Evolutionary conservation across 495 filamentous ascomycete species (phyloP).

Genomic region (Darksidea phi): DNA sequence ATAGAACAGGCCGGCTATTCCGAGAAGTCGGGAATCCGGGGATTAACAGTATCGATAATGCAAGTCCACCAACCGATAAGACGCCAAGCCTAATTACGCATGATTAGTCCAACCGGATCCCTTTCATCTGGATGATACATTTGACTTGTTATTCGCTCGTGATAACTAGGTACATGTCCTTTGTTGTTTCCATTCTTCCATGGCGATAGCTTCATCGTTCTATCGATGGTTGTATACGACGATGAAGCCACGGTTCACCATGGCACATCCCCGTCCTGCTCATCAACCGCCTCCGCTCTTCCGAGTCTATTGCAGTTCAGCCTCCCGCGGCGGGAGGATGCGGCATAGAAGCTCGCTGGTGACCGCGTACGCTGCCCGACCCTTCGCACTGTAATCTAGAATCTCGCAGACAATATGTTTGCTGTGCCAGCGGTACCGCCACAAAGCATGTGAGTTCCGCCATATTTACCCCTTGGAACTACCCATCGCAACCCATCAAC

Average conservation of each 20-base stretch:
- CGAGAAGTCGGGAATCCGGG: constrained; percentile 5
- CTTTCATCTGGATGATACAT: constrained; percentile 24
- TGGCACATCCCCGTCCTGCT: neutral
- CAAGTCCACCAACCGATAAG: constrained; percentile 1
- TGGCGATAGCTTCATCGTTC: neutral
- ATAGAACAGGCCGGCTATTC: constrained; percentile 15
- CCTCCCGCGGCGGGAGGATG: constrained; percentile 7
- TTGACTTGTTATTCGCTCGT: constrained; percentile 5
- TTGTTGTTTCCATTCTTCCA: neutral
- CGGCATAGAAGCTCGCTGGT: neutral
- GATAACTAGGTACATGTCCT: neutral
- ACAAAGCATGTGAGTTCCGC: constrained; percentile 11
- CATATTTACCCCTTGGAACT: constrained; percentile 20
- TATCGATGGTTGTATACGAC: neutral
- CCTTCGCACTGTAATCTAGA: too few relatives aligned
- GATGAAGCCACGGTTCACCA: constrained; percentile 2
- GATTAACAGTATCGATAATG: constrained; percentile 16
- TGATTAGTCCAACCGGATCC: constrained; percentile 11
- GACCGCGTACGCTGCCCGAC: too few relatives aligned
- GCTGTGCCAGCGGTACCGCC: neutral
- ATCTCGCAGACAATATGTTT: constrained; percentile 6
- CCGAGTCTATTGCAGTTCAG: constrained; percentile 1
- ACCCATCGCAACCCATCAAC: neutral
- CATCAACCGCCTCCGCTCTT: constrained; percentile 9
- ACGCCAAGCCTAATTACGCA: neutral